A percentile compares a stretch with the other conserved stretches of the same genome.
Evolutionary conservation across 345 rosid genomes (phyloP).

Genomic region (Reutealis trisperma): DNA sequence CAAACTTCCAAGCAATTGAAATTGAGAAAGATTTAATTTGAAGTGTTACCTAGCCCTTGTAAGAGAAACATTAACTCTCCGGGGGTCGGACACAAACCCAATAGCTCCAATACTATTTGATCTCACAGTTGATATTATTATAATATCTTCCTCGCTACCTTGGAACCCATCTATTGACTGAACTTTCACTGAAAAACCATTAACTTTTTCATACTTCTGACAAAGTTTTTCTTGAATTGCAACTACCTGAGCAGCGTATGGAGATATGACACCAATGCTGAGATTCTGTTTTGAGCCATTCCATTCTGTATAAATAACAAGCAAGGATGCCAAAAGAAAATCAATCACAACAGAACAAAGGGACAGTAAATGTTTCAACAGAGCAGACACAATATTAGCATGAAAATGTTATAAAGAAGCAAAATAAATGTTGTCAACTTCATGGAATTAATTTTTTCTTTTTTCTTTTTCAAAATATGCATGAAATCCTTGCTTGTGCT

Average conservation of each 20-base stretch:
- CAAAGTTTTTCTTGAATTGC: slow-evolving; percentile 12
- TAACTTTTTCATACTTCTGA: neutral
- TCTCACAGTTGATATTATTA: slow-evolving; percentile 25
- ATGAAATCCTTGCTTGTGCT: no score
- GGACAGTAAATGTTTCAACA: neutral
- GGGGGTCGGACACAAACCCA: slow-evolving; percentile 21
- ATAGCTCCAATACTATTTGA: slow-evolving; percentile 12
- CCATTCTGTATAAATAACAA: slow-evolving; percentile 9
- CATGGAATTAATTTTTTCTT: no score
- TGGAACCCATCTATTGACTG: slow-evolving; percentile 16
- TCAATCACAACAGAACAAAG: neutral
- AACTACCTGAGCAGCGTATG: slow-evolving; percentile 22
- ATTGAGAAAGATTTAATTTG: neutral
- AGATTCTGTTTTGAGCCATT: neutral
- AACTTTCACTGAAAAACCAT: slow-evolving; percentile 19
- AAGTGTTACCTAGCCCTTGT: slow-evolving; percentile 25
- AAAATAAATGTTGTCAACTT: no score
- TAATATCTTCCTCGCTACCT: slow-evolving; percentile 20
- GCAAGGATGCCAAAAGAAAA: neutral
- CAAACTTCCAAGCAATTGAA: no score
- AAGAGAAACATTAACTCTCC: slow-evolving; percentile 22
- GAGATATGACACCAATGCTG: slow-evolving; percentile 22
- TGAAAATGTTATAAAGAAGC: neutral
- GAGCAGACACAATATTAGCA: neutral
- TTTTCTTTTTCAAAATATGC: no score